Evolutionary conservation across 2,329 filamentous ascomycete genomes (phyloP), one percentile per base, ranked within the genome.

Genomic region (Amauroascus niger): DNA sequence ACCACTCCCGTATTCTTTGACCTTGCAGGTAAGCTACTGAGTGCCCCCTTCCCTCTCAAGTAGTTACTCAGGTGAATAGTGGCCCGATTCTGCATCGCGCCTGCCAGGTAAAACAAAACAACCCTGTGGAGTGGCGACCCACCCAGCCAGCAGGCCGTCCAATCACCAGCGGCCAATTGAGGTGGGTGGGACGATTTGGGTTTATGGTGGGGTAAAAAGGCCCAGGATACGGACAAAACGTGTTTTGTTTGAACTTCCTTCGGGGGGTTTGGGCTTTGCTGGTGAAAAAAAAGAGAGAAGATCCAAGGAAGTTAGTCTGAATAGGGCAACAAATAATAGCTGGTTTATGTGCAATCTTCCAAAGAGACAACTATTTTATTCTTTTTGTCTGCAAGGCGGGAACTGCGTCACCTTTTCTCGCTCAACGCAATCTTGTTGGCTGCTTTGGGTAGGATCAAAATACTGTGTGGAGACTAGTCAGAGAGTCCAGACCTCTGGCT

Each of bases 151-250:
- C n/a, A 20, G 37, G n/a, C 22, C 26, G 18, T 30, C 46, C 46
- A 49, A 49, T 49, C 18, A 26, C 16, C 37, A 7, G n/a, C 24
- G 2, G 28, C 8, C 0, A 7, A 49, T 39, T 26, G 14, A 2
- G 46, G 26, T 9, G 46, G 32, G 18, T 16, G 18, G 47, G 47
- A 3, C 11, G 35, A 40, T 26, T 40, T 6, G 35, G 37, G 1
- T 50, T 40, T 47, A n/a, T 37, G 33, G 46, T 49, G 46, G 46
- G 46, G 46, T 49, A 37, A 26, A 5, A 46, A 13, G 13, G 24
- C n/a, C 43, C 39, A 22, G 28, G 22, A 9, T 22, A 9, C 13
- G 6, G 13, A 46, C 24, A 30, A 44, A 44, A 3, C 14, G 33
- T 11, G 6, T 13, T 11, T 6, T 14, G 33, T 35, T 35, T 9